Base-by-base conservation (phyloP, 2,329 filamentous ascomycete genomes). In the Stenocarpella maydis region DNA sequence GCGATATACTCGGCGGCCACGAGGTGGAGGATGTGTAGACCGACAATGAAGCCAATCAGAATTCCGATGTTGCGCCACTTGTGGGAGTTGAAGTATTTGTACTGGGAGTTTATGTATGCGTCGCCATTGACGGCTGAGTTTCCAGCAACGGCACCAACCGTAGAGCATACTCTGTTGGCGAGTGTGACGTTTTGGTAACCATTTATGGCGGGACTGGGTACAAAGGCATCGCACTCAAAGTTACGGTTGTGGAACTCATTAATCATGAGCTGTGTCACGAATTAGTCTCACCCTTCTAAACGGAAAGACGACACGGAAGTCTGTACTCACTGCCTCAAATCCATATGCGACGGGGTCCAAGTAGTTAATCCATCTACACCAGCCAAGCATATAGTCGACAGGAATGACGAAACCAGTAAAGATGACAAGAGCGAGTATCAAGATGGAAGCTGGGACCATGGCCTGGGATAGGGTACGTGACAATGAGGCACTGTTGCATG, bases 351-450 rank as follows among this genome's bases (percentile, higher is more conserved):
- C 86, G 3, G 93, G 92, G 71, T 96, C 90, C 47, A 96, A 82
- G 77, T 93, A 95, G 77, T 91, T 92, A 71, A 97, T 88, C 94
- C 94, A 97, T 70, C 90, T 86, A 74, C 91, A 92, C 93, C 93
- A 97, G 1, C 83, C 87, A 8, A 91, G 85, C 91, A 94, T 96
- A 80, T 95, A 88, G 67, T 82, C 79, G 74, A 85, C 86, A 0
- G 87, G 87, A 66, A 91, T 85, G 69, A 89, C 86, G 77, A 94
- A 92, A 71, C 90, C 92, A n/a, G 91, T 93, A 78, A 89, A 89
- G 74, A 89, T 90, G 78, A 93, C 85, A 34, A 93, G 85, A 71
- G 85, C 87, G 54, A 92, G 81, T 72, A 92, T 91, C 73, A 90
- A 79, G n/a, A 90, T 73, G 3, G 88, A 86, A 43, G 87, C 84